Base-by-base conservation (phyloP, 1,284 basidiomycete species). In the Ustilago shanxiensis region DNA sequence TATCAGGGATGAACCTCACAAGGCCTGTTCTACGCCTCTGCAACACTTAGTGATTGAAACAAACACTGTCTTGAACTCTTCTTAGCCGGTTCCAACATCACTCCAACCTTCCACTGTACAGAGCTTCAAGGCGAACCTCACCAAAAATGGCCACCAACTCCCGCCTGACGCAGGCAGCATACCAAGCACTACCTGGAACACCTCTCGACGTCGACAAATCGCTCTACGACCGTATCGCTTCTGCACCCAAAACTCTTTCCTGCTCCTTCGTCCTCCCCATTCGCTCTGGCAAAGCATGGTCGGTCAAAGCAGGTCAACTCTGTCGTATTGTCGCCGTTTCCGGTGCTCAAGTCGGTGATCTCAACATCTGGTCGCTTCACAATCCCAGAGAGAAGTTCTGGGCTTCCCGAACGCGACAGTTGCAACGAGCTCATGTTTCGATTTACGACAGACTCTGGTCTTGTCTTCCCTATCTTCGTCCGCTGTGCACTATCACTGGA, bases 361-460 rank as follows among this genome's bases (percentile, higher is more conserved):
- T 67, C 44, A 72, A 72, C 54, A 24, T 72, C 18, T 72, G 62
- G 63, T 62, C 56, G 10, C 44, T 66, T 7, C 37, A 55, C 57
- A 61, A 72, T 18, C 70, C 70, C 3, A 31, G 70, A 24, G 70
- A 72, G 41, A 60, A 64, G 10, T 68, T 72, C 61, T 72, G 70
- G 70, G 70, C 70, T 18, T 55, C 70, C 3, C 60, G 64, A 14
- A 72, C 70, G 41, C 56, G 70, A 20, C 70, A 72, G 39, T 59
- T 72, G 24, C 70, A 72, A 37, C 64, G 70, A 6, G 65, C 66
- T 1, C 70, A 72, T 35, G 70, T 72, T 3, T 72, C 70, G 5
- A 49, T 72, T 24, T 68, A 68, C 50, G 70, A 72, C 35, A 58
- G 70, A 9, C 60, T 72, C 1, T 72, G 70, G 70, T 60, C 55